Evolutionary conservation across 169 alveolate genomes (phyloP), one percentile per base, ranked within the genome.

Genomic region (Haemoproteus tartakovskyi): DNA sequence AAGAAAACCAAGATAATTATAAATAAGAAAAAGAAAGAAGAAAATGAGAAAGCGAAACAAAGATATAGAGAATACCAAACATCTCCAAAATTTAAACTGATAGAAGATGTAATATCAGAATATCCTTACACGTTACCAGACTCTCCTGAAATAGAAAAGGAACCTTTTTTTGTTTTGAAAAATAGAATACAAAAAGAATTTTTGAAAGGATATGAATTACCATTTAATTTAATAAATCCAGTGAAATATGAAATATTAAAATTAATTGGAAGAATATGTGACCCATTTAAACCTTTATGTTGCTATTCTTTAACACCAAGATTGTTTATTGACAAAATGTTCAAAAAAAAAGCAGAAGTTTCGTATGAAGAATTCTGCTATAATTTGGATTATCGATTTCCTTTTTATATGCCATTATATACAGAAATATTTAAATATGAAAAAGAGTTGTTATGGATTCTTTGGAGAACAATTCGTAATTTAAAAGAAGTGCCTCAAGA

Each of bases 181-280:
- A 89, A 86, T 52, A 59, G 21, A 61, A 38, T 88, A 29, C 79
- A 81, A 14, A 43, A 36, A 45, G 70, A 80, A n/a, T 89, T 51
- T 50, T 59, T 89, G 38, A 40, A 82, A 2, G 91, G 91, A 3
- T 56, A 78, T 40, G 93, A 89, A 54, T 59, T 74, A 62, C 93
- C 93, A 19, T 89, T 78, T 41, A 87, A 87, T 60, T 52, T 89
- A 74, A 90, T 88, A 27, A 40, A 85, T 2, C 63, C 59, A 4
- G 45, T 38, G 18, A 52, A 56, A n/a, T 50, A 89, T 74, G 93
- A 89, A 62, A 61, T 89, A 4, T 57, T 86, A 61, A 89, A 89
- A 54, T 33, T 89, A 0, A 83, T 88, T 37, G 93, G 93, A 9
- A 62, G 74, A n/a, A 67, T 89, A n/a, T 62, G 90, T 61, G 93